Evolutionary conservation across 2,329 filamentous ascomycete genomes (phyloP), one percentile per base, ranked within the genome.

Genomic region (Stemphylium beticola): DNA sequence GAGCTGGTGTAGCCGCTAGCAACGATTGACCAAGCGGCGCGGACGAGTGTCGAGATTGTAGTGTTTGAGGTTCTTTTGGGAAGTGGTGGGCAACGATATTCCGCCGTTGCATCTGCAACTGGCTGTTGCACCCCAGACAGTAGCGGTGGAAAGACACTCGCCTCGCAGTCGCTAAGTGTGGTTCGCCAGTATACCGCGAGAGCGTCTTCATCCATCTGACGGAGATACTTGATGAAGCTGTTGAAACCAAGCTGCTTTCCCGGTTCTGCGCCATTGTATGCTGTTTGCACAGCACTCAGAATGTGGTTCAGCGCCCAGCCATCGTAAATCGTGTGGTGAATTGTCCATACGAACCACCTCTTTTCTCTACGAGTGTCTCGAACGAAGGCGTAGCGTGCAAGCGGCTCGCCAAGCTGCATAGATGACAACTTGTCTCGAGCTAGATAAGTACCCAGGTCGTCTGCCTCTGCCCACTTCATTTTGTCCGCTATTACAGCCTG

Each of bases 261-360:
- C 1, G 42, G 2, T 2, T 24, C 15, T 4, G 3, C 18, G 4
- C 47, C 57, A 1, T 37, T 17, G 48, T 66, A 66, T 4, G 46
- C 10, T 10, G 7, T 20, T 7, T 51, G 26, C 0, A 64, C 18
- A 4, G 49, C 22, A 12, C 57, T 37, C 43, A 65, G 14, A 1
- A 65, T 32, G 0, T 33, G 18, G 0, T 24, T 26, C 1, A 56
- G 18, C 4, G 54, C 49, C 36, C 51, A 56, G 9, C 71, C 75
- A 52, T 78, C 76, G 37, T 75, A 77, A 1, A 75, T 34, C 0
- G 68, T 66, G 47, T 78, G 76, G 41, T 77, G 75, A 10, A 73
- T 31, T 0, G 71, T 75, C 69, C 68, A 73, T 37, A 73, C 62
- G 39, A 76, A 66, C 34, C 57, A 61, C 55, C 22, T 15, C 11